These are phyloP conservation scores for Didymella pinodella DNA, from an alignment of 2,329 filamentous ascomycete species.

Conservation along the genomic window DNA sequence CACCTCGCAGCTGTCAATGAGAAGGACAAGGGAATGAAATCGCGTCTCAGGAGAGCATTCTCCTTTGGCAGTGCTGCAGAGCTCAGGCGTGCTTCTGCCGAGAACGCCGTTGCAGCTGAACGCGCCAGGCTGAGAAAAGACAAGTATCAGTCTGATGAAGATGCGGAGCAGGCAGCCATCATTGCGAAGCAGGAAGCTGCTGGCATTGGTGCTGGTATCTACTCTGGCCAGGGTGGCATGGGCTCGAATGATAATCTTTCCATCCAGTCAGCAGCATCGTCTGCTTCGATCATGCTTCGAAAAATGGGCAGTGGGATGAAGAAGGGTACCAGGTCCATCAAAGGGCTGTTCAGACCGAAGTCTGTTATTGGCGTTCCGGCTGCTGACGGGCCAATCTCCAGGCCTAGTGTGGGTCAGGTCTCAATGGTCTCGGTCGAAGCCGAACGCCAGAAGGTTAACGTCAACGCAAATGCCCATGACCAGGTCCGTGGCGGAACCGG, in stretches of 20 bases:
- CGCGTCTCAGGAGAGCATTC: slow-evolving; percentile 85
- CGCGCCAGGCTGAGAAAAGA: slow-evolving; percentile 64
- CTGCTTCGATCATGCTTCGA: slow-evolving; percentile 90
- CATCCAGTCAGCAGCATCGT: slow-evolving; percentile 88
- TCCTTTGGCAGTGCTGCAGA: slow-evolving; percentile 97
- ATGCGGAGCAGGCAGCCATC: slow-evolving; percentile 90
- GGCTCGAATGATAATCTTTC: slow-evolving; percentile 95
- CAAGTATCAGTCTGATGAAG: slow-evolving; percentile 67
- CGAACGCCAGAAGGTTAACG: slow-evolving; percentile 83
- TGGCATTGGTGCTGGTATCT: slow-evolving; percentile 92
- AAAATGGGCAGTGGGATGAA: slow-evolving; percentile 99
- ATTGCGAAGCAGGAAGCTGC: slow-evolving; percentile 90
- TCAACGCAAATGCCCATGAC: slow-evolving; percentile 73
- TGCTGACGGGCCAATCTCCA: slow-evolving; percentile 69
- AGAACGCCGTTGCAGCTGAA: slow-evolving; percentile 62
- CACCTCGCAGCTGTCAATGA: slow-evolving; percentile 88
- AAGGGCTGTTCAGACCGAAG: slow-evolving; percentile 93
- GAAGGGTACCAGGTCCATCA: slow-evolving; percentile 87
- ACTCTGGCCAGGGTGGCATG: slow-evolving; percentile 85
- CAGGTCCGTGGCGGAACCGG: slow-evolving; percentile 76
- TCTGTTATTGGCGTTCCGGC: slow-evolving; percentile 81
- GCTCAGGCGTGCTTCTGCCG: slow-evolving; percentile 75
- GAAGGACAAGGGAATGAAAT: slow-evolving; percentile 86
- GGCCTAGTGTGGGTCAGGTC: slow-evolving; percentile 81
- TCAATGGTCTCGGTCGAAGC: slow-evolving; percentile 97